These are phyloP conservation scores for Pichia sp. DNA, from an alignment of 1,139 yeast species.

Conservation along the genomic window DNA sequence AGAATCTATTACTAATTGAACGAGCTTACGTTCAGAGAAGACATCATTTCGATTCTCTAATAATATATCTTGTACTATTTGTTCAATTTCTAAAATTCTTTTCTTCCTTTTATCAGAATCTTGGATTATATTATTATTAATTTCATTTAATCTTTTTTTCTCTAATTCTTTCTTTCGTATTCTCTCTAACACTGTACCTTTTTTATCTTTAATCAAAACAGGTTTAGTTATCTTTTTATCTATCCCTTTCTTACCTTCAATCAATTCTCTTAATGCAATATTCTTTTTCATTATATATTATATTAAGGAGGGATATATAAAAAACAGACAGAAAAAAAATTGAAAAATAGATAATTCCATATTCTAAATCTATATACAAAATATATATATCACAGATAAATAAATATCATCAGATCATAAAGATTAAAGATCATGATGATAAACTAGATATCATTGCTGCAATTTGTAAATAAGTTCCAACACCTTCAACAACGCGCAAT, in stretches of 20 bases:
- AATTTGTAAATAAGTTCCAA: constrained; percentile 76
- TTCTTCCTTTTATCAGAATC: background rate
- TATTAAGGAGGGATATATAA: too few relatives aligned
- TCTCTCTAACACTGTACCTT: background rate
- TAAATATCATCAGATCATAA: too few relatives aligned
- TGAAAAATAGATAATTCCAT: too few relatives aligned
- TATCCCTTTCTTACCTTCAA: background rate
- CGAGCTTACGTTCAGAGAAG: background rate
- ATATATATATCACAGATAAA: too few relatives aligned
- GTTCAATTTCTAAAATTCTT: background rate
- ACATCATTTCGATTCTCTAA: background rate
- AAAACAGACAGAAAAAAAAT: too few relatives aligned
- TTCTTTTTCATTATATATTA: background rate
- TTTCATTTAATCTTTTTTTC: background rate
- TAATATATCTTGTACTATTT: background rate
- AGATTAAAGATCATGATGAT: too few relatives aligned
- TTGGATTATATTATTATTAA: too few relatives aligned
- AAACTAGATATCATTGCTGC: background rate
- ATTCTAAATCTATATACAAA: too few relatives aligned
- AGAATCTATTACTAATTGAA: background rate
- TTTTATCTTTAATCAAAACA: background rate
- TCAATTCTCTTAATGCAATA: background rate
- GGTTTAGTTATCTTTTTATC: background rate
- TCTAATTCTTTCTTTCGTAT: background rate
- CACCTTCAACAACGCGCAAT: constrained; percentile 91